Evolutionary conservation across 2,329 filamentous ascomycete genomes (phyloP).

Genomic region (Blastomyces parvus): DNA sequence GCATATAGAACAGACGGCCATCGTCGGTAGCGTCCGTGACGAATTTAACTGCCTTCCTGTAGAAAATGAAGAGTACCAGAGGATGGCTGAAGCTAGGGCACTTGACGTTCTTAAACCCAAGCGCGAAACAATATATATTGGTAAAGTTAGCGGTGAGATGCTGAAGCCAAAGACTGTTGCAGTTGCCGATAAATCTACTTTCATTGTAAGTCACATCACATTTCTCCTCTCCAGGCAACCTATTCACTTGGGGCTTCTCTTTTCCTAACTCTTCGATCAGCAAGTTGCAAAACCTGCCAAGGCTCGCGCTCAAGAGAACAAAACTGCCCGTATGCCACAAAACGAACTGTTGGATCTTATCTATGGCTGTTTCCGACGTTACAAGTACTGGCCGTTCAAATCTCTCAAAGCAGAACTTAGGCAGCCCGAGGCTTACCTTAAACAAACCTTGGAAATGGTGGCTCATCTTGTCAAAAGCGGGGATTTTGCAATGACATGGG

Average conservation of each 20-base stretch:
- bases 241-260: neutral
- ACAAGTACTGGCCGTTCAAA: conserved; percentile 91
- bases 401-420: conserved; percentile 64
- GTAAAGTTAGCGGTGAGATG: conserved; percentile 38
- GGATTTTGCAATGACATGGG: conserved; percentile 76
- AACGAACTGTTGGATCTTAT: conserved; percentile 80
- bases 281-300: conserved; percentile 46
- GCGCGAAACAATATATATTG: conserved; percentile 45
- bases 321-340: conserved; percentile 81
- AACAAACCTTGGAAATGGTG: conserved; percentile 71
- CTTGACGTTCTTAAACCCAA: conserved; percentile 53
- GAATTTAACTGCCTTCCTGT: conserved; percentile 68
- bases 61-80: conserved; percentile 59
- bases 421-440: conserved; percentile 90
- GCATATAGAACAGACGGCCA: conserved; percentile 60
- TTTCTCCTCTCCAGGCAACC: conserved; percentile 5
- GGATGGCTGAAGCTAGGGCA: conserved; percentile 50
- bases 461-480: conserved; percentile 75
- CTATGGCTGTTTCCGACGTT: conserved; percentile 72
- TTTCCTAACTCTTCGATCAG: conserved; percentile 18
- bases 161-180: conserved; percentile 51
- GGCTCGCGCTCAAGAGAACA: conserved; percentile 56
- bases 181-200: conserved; percentile 33
- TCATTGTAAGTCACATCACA: conserved; percentile 31
- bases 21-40: conserved; percentile 63